phyloP scores from a whole-genome alignment of 768 basidiomycete genomes.

The Phaeotremella fagi region DNA sequence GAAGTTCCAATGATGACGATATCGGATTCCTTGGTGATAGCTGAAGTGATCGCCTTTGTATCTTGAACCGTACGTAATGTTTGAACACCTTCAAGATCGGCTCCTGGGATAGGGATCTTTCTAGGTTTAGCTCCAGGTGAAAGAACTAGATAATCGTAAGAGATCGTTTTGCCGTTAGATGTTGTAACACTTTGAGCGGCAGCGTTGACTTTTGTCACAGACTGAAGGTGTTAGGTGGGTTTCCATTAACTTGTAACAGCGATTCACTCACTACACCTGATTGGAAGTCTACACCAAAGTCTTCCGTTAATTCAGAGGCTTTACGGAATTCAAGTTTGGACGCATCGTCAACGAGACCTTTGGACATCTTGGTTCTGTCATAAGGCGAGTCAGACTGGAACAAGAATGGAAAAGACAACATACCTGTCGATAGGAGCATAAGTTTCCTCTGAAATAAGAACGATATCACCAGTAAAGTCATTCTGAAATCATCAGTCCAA shows the following conservation, averaged over 20 bases:
- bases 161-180: constrained; percentile 59
- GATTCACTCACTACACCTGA: constrained; percentile 33
- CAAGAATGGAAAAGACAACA: background rate
- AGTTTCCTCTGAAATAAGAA: constrained; percentile 70
- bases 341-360: constrained; percentile 71
- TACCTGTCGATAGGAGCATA: constrained; percentile 81
- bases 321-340: constrained; percentile 71
- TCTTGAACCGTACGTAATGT: constrained; percentile 69
- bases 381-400: constrained; percentile 2
- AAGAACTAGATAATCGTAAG: constrained; percentile 73
- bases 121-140: constrained; percentile 71
- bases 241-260: background rate
- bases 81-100: constrained; percentile 68
- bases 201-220: constrained; percentile 65
- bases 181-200: constrained; percentile 61
- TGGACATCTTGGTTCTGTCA: constrained; percentile 77
- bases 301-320: constrained; percentile 68
- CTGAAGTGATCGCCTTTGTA: constrained; percentile 56
- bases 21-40: constrained; percentile 61
- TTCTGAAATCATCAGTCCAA: constrained; percentile 53
- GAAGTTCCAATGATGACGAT: constrained; percentile 80
- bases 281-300: constrained; percentile 46
- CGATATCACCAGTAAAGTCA: constrained; percentile 71
- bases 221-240: too few relatives aligned
- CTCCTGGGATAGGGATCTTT: constrained; percentile 69